Conservation (phyloP, 805 yeast species). For the Lachancea quebecensis region DNA sequence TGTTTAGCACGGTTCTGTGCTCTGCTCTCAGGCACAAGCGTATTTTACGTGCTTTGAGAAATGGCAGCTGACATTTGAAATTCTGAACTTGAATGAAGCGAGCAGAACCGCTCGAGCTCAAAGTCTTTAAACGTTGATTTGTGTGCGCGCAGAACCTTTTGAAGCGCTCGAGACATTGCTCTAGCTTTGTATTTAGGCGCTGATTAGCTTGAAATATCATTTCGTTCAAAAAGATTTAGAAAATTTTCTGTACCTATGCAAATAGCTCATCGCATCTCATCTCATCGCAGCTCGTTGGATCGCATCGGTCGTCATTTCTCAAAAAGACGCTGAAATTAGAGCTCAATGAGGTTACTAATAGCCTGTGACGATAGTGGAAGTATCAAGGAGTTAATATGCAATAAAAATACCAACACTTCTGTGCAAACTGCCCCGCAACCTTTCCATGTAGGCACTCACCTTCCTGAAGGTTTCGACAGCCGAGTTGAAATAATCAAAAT, state of each 20-base stretch:
- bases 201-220: neutral
- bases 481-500: constrained; percentile 34
- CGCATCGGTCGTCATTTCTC: neutral
- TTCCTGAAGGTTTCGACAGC: constrained; percentile 35
- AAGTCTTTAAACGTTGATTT: too few relatives aligned
- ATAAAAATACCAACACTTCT: constrained; percentile 74
- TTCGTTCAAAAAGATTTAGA: neutral
- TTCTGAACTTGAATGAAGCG: too few relatives aligned
- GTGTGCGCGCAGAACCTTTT: too few relatives aligned
- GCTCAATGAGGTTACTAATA: constrained; percentile 54
- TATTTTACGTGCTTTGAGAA: too few relatives aligned
- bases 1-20: too few relatives aligned
- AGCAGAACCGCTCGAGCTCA: too few relatives aligned
- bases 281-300: constrained; percentile 1
- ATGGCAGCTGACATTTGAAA: too few relatives aligned
- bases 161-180: too few relatives aligned
- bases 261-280: constrained; percentile 11
- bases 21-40: too few relatives aligned
- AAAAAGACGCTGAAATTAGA: too few relatives aligned
- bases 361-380: constrained; percentile 65
- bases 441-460: constrained; percentile 40
- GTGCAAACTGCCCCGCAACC: constrained; percentile 61
- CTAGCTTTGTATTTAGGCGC: too few relatives aligned
- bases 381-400: constrained; percentile 56
- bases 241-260: neutral